Conservation (phyloP, 441 rosid species). For the Hura crepitans region DNA sequence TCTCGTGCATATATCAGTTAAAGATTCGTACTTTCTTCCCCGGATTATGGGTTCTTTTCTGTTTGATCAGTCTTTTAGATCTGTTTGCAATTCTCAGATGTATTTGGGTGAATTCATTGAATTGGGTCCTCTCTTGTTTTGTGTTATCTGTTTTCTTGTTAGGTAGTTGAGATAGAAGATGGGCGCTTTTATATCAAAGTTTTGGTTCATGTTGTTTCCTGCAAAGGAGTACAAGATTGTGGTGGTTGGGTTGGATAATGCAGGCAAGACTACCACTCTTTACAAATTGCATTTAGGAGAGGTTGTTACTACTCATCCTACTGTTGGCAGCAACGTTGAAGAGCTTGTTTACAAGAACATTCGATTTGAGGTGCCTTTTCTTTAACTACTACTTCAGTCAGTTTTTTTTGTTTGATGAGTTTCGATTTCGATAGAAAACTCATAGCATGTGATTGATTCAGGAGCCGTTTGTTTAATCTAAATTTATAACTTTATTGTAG, state of each 20-base stretch:
- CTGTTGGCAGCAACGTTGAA: slow-evolving; percentile 95
- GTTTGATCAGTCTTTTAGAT: not conserved
- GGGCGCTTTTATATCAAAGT: slow-evolving; percentile 81
- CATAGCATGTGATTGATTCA: slow-evolving; percentile 1
- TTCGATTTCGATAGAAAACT: not conserved
- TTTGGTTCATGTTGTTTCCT: slow-evolving; percentile 97
- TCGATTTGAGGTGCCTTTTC: slow-evolving; percentile 66
- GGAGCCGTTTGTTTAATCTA: not conserved
- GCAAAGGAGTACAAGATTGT: slow-evolving; percentile 96
- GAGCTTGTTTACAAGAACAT: slow-evolving; percentile 95
- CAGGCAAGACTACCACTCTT: slow-evolving; percentile 96
- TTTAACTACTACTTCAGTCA: not conserved
- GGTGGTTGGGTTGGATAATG: slow-evolving; percentile 96
- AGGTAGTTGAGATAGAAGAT: slow-evolving; percentile 32
- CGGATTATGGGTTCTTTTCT: not conserved
- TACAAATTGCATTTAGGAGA: slow-evolving; percentile 91
- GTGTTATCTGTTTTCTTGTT: too few relatives aligned
- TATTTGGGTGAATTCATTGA: not conserved
- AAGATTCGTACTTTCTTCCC: not conserved
- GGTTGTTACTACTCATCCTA: slow-evolving; percentile 97
- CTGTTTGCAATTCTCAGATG: not conserved
- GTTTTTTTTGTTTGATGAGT: too few relatives aligned
- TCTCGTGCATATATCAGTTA: not conserved
- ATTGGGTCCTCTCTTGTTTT: not conserved
- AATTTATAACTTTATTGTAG: not conserved